Conservation (phyloP, 2,329 filamentous ascomycete species). For the Ophiocordyceps unilateralis region DNA sequence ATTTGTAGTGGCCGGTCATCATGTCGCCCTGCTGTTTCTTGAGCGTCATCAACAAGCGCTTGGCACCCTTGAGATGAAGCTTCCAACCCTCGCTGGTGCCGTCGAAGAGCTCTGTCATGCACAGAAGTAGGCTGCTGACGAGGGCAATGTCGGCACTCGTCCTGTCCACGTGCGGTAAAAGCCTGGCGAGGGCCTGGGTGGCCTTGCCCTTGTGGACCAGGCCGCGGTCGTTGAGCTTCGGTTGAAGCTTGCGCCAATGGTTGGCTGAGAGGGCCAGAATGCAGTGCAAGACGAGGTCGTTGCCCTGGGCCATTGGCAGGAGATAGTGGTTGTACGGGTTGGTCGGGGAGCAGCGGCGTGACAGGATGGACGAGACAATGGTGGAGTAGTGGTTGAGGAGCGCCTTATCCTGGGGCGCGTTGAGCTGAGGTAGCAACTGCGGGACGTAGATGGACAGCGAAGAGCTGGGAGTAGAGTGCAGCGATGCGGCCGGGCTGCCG, state of each 20-base stretch:
- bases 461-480: conserved; percentile 5
- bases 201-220: conserved; percentile 15
- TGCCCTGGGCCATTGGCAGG: conserved; percentile 15
- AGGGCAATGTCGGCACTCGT: conserved; percentile 18
- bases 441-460: conserved; percentile 13
- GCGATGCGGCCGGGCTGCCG: conserved; percentile 7
- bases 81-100: conserved; percentile 23
- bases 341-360: conserved; percentile 9
- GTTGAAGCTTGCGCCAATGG: conserved; percentile 17
- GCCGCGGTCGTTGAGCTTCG: conserved; percentile 11
- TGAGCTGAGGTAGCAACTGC: conserved; percentile 13
- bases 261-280: conserved; percentile 16
- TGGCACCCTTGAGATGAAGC: conserved; percentile 23
- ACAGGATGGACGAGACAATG: conserved; percentile 16
- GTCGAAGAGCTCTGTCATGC: conserved; percentile 24
- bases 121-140: conserved; percentile 20
- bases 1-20: conserved; percentile 20
- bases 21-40: conserved; percentile 13
- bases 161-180: conserved; percentile 16
- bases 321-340: conserved; percentile 17
- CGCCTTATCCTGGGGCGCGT: conserved; percentile 12
- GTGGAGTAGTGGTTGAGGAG: conserved; percentile 17
- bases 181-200: conserved; percentile 12
- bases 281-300: conserved; percentile 15
- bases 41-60: conserved; percentile 16